Percentiles rank a stretch among this genome's conserved stretches.
These are phyloP conservation scores for Plantago coronopus DNA, from an alignment of 305 asterid genomes.

Conservation along the genomic window DNA sequence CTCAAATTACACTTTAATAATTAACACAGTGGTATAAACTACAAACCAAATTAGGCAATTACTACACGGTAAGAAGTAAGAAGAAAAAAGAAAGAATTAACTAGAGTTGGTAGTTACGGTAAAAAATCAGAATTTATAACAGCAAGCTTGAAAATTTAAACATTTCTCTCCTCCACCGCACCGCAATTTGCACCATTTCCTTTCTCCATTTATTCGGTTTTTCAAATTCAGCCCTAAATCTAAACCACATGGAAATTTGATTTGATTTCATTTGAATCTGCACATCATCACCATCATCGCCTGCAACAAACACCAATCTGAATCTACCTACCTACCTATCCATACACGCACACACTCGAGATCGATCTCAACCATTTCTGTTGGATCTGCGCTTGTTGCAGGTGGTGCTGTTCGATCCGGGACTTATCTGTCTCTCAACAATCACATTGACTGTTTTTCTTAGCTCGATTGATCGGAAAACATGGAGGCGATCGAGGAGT, in stretches of 20 bases:
- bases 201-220: background rate
- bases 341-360: background rate
- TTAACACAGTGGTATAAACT: too few relatives aligned
- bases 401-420: background rate
- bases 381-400: background rate
- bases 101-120: background rate
- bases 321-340: background rate
- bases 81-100: too few relatives aligned
- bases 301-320: background rate
- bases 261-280: background rate
- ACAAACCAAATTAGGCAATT: too few relatives aligned
- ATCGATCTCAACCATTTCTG: background rate
- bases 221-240: background rate
- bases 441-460: constrained; percentile 19
- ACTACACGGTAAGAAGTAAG: too few relatives aligned
- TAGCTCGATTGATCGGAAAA: constrained; percentile 4
- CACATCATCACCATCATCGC: background rate
- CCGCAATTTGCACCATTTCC: background rate
- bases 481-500: constrained; percentile 94
- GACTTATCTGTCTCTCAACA: background rate
- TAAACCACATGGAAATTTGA: background rate
- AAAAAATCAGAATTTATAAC: background rate
- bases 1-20: too few relatives aligned
- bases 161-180: background rate
- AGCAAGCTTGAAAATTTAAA: background rate